These are phyloP conservation scores for Talaromyces ruber DNA, from an alignment of 495 filamentous ascomycete species.

Conservation along the genomic window DNA sequence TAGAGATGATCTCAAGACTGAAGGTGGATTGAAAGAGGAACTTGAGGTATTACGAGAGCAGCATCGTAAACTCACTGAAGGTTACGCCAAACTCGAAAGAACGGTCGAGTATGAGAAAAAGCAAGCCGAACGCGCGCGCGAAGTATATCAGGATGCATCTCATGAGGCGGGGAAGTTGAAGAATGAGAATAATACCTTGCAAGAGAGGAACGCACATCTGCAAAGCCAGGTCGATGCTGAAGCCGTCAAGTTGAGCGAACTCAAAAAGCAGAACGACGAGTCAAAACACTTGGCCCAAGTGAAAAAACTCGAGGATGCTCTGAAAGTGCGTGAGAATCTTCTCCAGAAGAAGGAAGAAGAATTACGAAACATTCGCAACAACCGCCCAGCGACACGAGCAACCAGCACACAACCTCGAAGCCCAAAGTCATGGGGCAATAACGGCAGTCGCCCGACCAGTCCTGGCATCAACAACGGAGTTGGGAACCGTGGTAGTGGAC, in stretches of 20 bases:
- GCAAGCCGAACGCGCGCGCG: slow-evolving; percentile 49
- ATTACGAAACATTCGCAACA: slow-evolving; percentile 45
- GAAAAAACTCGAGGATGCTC: slow-evolving; percentile 38
- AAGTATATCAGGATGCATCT: slow-evolving; percentile 57
- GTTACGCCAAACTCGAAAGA: slow-evolving; percentile 33
- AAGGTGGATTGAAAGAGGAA: slow-evolving; percentile 41
- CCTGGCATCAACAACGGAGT: slow-evolving; percentile 26
- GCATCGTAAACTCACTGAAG: slow-evolving; percentile 30
- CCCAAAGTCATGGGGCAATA: slow-evolving; percentile 24
- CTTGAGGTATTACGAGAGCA: slow-evolving; percentile 38
- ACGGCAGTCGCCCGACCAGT: slow-evolving; percentile 35
- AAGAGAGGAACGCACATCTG: slow-evolving; percentile 36
- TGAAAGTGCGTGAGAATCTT: slow-evolving; percentile 35
- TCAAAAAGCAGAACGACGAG: slow-evolving; percentile 36
- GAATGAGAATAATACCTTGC: slow-evolving; percentile 42
- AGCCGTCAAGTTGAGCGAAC: slow-evolving; percentile 38
- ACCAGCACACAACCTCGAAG: slow-evolving; percentile 40
- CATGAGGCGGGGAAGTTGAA: slow-evolving; percentile 39
- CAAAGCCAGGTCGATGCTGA: slow-evolving; percentile 43
- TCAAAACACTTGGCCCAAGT: slow-evolving; percentile 28
- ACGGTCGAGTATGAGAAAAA: slow-evolving; percentile 44
- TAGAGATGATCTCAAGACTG: slow-evolving; percentile 35
- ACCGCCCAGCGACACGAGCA: slow-evolving; percentile 35
- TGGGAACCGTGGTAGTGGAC: slow-evolving; percentile 25
- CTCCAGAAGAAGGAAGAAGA: slow-evolving; percentile 54